Evolutionary conservation across 257 asterid genomes (phyloP), one percentile per base, ranked within the genome.

Genomic region (Forsythia viridissima): DNA sequence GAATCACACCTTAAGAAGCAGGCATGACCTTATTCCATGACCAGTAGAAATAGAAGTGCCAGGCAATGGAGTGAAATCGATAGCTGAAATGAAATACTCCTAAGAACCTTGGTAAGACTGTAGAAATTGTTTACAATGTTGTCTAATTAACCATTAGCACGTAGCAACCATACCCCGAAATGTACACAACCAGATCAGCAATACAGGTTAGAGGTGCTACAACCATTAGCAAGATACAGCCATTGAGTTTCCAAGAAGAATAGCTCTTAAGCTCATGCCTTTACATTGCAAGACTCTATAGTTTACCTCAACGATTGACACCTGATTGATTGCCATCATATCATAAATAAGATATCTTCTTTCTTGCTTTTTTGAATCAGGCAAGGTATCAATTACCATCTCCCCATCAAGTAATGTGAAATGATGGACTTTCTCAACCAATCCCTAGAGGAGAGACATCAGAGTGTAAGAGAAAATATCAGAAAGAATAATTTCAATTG

Each of bases 361-460:
- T 86, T 92, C 96, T 80, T 90, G 92, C 86, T 91, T 90, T 18
- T 80, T 89, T 61, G 99, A 90, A 81, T 89, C 94, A 34, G 99
- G 99, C 84, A 93, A 6, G 21, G 91, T 89, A 82, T 96, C 99
- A 76, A 96, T 88, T 73, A 96, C 83, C 99, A 96, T 96, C 89
- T 96, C 99, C 82, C 99, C 99, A 82, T 96, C 99, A 77, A 96
- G 97, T 85, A 96, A 87, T 24, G 99, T 96, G 81, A 76, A 96
- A 89, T 93, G 98, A 83, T 96, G 99, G 15, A 82, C 82, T 89
- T 80, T 89, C 79, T 91, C 97, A 24, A 88, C 71, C 78, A 83
- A 63, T 75, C 88, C 91, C 97, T 92, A 82, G 92, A 84, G 85
- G 79, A 69, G 71, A 85, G 76, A 77, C 55, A 84, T 18, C 38